Percentiles rank a stretch among this genome's conserved stretches.
phyloP scores from a whole-genome alignment of 148 eudicot genomes.

The Chenopodium formosanum region DNA sequence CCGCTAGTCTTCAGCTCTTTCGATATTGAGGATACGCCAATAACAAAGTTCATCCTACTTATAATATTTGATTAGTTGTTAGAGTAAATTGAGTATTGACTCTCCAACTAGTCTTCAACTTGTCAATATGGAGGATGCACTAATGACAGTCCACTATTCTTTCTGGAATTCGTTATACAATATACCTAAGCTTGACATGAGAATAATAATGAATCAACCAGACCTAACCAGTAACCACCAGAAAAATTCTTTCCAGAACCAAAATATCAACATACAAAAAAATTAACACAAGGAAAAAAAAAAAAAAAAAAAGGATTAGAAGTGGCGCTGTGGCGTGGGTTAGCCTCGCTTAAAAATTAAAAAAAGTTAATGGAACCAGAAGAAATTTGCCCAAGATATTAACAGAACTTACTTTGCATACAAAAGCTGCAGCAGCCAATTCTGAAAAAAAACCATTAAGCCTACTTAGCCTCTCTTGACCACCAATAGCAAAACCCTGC shows the following conservation, averaged over 20 bases:
- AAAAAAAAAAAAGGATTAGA: not conserved
- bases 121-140: not conserved
- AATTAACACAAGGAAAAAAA: not conserved
- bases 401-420: slow-evolving; percentile 80
- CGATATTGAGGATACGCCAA: not conserved
- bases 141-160: not conserved
- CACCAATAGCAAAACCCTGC: slow-evolving; percentile 97
- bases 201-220: not conserved
- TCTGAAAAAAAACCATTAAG: slow-evolving; percentile 85
- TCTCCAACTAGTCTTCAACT: not conserved
- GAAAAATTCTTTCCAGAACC: not conserved
- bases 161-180: not conserved
- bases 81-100: no score
- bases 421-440: slow-evolving; percentile 98
- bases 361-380: not conserved
- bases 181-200: not conserved
- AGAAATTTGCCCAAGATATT: not conserved
- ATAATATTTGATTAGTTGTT: not conserved
- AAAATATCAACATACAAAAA: not conserved
- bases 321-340: not conserved
- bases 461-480: slow-evolving; percentile 81
- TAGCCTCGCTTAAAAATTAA: not conserved
- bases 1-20: not conserved
- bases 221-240: not conserved
- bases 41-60: not conserved